phyloP scores from a whole-genome alignment of 495 filamentous ascomycete genomes.

The Xylaria bambusicola region DNA sequence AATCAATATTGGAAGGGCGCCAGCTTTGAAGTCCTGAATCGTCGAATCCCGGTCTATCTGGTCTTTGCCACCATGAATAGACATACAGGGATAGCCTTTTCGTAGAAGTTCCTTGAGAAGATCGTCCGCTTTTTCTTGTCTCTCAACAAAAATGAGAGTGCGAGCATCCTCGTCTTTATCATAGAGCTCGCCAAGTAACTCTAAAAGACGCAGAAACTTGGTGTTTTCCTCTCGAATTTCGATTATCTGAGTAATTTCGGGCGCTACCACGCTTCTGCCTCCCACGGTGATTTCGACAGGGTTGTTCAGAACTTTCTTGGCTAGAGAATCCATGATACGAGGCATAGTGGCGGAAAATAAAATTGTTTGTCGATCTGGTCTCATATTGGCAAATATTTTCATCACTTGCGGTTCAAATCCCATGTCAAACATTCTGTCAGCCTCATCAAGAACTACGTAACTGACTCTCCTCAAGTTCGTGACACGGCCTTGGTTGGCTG shows the following conservation, averaged over 20 bases:
- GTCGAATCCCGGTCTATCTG: slow-evolving; percentile 93
- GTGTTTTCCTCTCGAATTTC: slow-evolving; percentile 81
- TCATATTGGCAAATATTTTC: slow-evolving; percentile 90
- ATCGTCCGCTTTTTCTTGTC: slow-evolving; percentile 90
- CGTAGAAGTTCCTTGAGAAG: slow-evolving; percentile 79
- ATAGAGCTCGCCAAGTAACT: slow-evolving; percentile 85
- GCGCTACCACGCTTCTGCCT: slow-evolving; percentile 85
- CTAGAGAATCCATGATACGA: slow-evolving; percentile 86
- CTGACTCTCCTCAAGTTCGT: slow-evolving; percentile 87
- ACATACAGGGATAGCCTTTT: slow-evolving; percentile 91
- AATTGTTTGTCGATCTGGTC: slow-evolving; percentile 89
- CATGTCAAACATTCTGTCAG: slow-evolving; percentile 99
- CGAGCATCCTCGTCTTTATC: slow-evolving; percentile 85
- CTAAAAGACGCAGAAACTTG: slow-evolving; percentile 83
- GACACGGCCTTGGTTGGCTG: slow-evolving; percentile 88
- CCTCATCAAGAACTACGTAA: slow-evolving; percentile 94
- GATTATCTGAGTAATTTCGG: slow-evolving; percentile 93
- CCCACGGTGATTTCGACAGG: slow-evolving; percentile 92
- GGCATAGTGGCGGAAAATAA: slow-evolving; percentile 97
- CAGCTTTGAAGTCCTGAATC: slow-evolving; percentile 93
- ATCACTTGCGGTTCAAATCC: slow-evolving; percentile 98
- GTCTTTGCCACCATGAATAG: slow-evolving; percentile 95
- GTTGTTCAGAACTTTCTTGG: slow-evolving; percentile 81
- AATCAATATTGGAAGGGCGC: slow-evolving; percentile 83
- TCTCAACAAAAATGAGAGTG: slow-evolving; percentile 89